A percentile compares a stretch with the other conserved stretches of the same genome.
Conservation (phyloP, 345 rosid genomes). For the Populus simonii region DNA sequence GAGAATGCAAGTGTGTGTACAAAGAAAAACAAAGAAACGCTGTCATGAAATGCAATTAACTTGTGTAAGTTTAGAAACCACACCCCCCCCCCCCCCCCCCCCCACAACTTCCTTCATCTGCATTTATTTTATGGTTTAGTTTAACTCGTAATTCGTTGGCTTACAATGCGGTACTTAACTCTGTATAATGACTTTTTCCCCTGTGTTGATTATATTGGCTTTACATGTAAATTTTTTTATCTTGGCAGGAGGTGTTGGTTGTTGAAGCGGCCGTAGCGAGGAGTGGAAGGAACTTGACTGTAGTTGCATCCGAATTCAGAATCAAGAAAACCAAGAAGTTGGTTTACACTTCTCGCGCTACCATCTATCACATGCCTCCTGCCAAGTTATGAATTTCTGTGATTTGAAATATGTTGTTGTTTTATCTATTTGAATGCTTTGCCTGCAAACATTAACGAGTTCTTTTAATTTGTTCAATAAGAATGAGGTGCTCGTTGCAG, state of each 20-base stretch:
- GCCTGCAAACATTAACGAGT: neutral
- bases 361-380: constrained; percentile 49
- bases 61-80: neutral
- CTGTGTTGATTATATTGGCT: neutral
- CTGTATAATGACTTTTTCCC: neutral
- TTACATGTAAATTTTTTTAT: neutral
- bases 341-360: constrained; percentile 51
- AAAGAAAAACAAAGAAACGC: neutral
- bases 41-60: neutral
- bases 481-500: neutral
- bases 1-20: neutral
- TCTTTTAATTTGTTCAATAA: neutral
- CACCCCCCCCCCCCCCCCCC: neutral
- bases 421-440: neutral
- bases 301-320: constrained; percentile 54
- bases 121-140: neutral
- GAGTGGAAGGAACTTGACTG: constrained; percentile 71
- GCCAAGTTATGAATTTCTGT: constrained; percentile 47
- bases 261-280: constrained; percentile 58
- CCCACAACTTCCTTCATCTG: neutral
- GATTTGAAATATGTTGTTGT: neutral
- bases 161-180: neutral
- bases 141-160: neutral
- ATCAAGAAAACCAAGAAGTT: constrained; percentile 50
- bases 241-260: constrained; percentile 44